A percentile compares a stretch with the other conserved stretches of the same genome.
phyloP scores from a whole-genome alignment of 805 yeast genomes.

The Candida chilensis region DNA sequence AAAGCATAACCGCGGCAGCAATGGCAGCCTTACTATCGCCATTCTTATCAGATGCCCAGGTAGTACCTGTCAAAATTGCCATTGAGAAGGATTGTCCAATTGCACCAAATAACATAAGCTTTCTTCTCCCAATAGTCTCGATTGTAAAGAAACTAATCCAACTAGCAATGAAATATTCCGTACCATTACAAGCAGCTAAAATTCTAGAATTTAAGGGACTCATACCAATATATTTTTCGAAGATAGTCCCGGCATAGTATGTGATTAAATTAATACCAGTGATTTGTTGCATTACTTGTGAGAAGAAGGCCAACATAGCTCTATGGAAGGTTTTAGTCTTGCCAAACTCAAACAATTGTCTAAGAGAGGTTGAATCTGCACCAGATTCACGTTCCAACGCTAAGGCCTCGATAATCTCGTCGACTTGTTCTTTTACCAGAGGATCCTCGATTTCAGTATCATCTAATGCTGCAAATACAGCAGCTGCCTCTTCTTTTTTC shows the following conservation, averaged over 20 bases:
- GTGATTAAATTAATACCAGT: conserved; percentile 50
- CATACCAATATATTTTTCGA: conserved; percentile 37
- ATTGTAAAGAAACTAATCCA: conserved; percentile 32
- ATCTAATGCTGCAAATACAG: conserved; percentile 4
- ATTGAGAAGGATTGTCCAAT: conserved; percentile 34
- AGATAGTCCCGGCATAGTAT: conserved; percentile 50
- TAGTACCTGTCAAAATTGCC: conserved; percentile 32
- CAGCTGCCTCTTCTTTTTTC: conserved; percentile 5
- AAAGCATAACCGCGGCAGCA: conserved; percentile 63
- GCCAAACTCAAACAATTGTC: conserved; percentile 26
- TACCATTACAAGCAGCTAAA: conserved; percentile 33
- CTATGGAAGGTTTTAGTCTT: conserved; percentile 38
- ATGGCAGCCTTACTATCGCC: conserved; percentile 22
- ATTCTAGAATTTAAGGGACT: conserved; percentile 26
- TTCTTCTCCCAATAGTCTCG: conserved; percentile 34
- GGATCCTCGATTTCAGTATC: too few relatives aligned
- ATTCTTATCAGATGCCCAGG: conserved; percentile 14
- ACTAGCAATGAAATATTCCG: conserved; percentile 32
- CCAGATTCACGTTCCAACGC: too few relatives aligned
- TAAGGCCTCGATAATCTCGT: too few relatives aligned
- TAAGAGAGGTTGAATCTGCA: too few relatives aligned
- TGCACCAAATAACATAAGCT: conserved; percentile 21
- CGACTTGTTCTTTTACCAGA: too few relatives aligned
- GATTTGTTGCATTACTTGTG: conserved; percentile 39
- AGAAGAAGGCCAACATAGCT: conserved; percentile 29